These are phyloP conservation scores for Colletotrichum caudatum DNA, from an alignment of 2,329 filamentous ascomycete genomes.

Conservation along the genomic window DNA sequence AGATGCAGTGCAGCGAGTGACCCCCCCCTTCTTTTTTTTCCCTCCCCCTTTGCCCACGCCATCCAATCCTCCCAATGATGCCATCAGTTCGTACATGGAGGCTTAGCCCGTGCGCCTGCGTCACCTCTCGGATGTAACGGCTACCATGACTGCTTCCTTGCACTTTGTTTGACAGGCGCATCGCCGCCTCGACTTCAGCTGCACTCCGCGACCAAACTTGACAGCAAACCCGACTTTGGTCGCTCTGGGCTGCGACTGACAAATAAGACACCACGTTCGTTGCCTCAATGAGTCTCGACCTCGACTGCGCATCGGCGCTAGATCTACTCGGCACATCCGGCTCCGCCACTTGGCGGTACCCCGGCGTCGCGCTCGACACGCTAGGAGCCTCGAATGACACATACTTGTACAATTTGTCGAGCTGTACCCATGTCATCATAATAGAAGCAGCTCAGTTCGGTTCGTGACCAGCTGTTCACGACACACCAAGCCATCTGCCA, in stretches of 20 bases:
- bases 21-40: background rate
- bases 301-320: slow-evolving; percentile 19
- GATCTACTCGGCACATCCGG: slow-evolving; percentile 28
- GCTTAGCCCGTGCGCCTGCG: slow-evolving; percentile 27
- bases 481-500: background rate
- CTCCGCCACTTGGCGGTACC: slow-evolving; percentile 23
- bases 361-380: slow-evolving; percentile 24
- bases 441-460: slow-evolving; percentile 5
- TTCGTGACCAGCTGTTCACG: background rate
- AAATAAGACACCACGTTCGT: slow-evolving; percentile 17
- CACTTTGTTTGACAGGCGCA: slow-evolving; percentile 21
- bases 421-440: slow-evolving; percentile 26
- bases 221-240: background rate
- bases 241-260: slow-evolving; percentile 2
- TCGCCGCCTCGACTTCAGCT: slow-evolving; percentile 5
- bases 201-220: background rate
- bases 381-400: slow-evolving; percentile 8
- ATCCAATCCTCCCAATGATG: no score
- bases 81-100: slow-evolving; percentile 23
- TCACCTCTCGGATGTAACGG: slow-evolving; percentile 27
- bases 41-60: background rate
- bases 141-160: background rate
- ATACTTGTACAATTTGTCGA: background rate
- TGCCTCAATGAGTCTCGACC: background rate
- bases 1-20: slow-evolving; percentile 16